Evolutionary conservation across 306 rosid genomes (phyloP).

Genomic region (Lathyrus oleraceus): DNA sequence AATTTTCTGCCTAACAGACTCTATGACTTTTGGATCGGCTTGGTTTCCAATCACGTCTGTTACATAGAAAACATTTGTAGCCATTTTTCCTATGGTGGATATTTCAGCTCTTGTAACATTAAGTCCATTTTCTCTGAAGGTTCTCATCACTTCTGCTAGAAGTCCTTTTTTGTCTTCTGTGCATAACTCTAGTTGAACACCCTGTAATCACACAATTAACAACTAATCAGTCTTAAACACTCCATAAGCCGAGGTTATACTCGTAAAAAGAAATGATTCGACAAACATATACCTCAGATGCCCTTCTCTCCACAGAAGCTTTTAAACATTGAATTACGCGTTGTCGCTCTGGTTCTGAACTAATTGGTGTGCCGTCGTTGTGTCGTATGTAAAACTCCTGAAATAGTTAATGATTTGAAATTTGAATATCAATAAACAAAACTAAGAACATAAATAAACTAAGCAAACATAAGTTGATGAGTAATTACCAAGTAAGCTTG

Average conservation of each 20-base stretch:
- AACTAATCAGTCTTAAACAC: constrained; percentile 4
- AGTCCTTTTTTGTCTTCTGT: constrained; percentile 65
- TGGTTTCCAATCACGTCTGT: constrained; percentile 72
- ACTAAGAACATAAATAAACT: constrained; percentile 7
- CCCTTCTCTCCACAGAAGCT: constrained; percentile 85
- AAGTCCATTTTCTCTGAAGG: constrained; percentile 85
- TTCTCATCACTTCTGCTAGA: constrained; percentile 82
- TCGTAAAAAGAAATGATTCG: neutral
- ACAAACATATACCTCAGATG: constrained; percentile 63
- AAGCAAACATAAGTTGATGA: constrained; percentile 2
- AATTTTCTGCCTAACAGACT: constrained; percentile 68
- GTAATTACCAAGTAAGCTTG: constrained; percentile 64
- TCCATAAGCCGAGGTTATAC: neutral
- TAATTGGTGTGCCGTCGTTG: constrained; percentile 90
- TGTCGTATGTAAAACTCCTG: constrained; percentile 94
- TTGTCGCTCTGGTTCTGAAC: constrained; percentile 88
- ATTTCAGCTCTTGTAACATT: constrained; percentile 91
- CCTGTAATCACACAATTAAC: constrained; percentile 48
- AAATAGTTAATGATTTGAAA: neutral
- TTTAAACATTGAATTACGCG: constrained; percentile 85
- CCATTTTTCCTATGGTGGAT: constrained; percentile 54
- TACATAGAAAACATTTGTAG: constrained; percentile 70
- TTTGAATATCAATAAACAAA: constrained; percentile 9
- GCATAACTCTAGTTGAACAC: constrained; percentile 74
- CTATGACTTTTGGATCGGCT: constrained; percentile 59